These are phyloP conservation scores for Colletotrichum sp. DNA, from an alignment of 2,329 filamentous ascomycete species.

Conservation along the genomic window DNA sequence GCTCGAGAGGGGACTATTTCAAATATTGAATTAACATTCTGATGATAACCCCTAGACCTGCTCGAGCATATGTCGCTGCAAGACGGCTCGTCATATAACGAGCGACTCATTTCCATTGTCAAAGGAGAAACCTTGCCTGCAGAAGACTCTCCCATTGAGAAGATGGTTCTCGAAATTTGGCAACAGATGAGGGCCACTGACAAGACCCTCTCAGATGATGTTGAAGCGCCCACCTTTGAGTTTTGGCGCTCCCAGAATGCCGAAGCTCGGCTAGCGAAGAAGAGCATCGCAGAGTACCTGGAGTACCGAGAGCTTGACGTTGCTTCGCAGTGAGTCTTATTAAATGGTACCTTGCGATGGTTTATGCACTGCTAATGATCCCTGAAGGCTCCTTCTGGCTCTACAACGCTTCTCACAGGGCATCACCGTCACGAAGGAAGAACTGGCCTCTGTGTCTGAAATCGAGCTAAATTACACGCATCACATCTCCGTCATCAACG, in stretches of 20 bases:
- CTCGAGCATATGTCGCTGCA: neutral
- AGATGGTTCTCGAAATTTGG: neutral
- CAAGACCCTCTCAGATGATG: neutral
- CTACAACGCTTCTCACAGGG: neutral
- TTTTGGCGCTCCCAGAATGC: neutral
- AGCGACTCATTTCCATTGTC: neutral
- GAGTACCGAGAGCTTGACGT: neutral
- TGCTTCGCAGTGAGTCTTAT: neutral
- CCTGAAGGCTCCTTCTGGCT: neutral
- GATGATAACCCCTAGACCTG: neutral
- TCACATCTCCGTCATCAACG: neutral
- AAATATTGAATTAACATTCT: neutral
- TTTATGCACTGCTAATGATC: neutral
- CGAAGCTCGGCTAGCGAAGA: neutral
- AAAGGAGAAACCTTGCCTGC: neutral
- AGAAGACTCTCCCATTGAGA: neutral
- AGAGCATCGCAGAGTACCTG: neutral
- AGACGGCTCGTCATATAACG: neutral
- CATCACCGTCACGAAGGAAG: neutral
- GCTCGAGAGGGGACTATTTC: neutral
- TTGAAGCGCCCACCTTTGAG: neutral
- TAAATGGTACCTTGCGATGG: accelerated
- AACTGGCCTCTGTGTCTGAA: neutral
- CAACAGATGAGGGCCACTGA: neutral
- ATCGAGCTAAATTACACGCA: neutral